Conservation (phyloP, 768 basidiomycete genomes). For the Leccinum broughii region DNA sequence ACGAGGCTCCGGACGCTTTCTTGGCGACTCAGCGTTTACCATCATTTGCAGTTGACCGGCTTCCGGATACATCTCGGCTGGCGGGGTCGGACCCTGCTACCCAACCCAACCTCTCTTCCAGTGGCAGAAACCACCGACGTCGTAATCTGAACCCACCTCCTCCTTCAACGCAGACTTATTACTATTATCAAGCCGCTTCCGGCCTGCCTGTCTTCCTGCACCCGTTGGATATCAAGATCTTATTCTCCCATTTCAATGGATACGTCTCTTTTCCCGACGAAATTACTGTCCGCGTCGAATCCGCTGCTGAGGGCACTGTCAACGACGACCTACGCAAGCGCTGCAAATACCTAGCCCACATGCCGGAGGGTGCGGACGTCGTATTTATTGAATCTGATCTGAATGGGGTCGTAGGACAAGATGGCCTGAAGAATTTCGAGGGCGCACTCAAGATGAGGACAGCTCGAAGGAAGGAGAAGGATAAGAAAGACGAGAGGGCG, state of each 20-base stretch:
- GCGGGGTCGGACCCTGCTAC: slow-evolving; percentile 7
- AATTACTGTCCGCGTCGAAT: slow-evolving; percentile 80
- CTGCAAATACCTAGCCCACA: slow-evolving; percentile 92
- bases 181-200: slow-evolving; percentile 93
- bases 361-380: slow-evolving; percentile 90
- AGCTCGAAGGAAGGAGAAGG: slow-evolving; percentile 76
- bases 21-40: slow-evolving; percentile 43
- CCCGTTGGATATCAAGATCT: slow-evolving; percentile 92
- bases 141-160: slow-evolving; percentile 85
- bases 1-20: slow-evolving; percentile 60
- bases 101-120: slow-evolving; percentile 10
- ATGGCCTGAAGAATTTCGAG: slow-evolving; percentile 82
- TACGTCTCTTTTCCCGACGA: slow-evolving; percentile 84
- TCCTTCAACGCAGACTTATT: slow-evolving; percentile 87
- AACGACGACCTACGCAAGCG: slow-evolving; percentile 93
- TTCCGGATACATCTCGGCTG: neutral
- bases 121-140: slow-evolving; percentile 53
- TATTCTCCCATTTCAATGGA: slow-evolving; percentile 77
- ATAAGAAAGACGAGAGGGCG: slow-evolving; percentile 84
- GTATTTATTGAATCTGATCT: slow-evolving; percentile 92
- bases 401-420: slow-evolving; percentile 69
- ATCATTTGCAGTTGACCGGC: slow-evolving; percentile 12
- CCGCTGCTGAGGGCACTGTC: slow-evolving; percentile 72
- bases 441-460: slow-evolving; percentile 75
- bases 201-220: slow-evolving; percentile 92